Evolutionary conservation across 2,329 filamentous ascomycete genomes (phyloP).

Genomic region (Paecilomyces formosus): DNA sequence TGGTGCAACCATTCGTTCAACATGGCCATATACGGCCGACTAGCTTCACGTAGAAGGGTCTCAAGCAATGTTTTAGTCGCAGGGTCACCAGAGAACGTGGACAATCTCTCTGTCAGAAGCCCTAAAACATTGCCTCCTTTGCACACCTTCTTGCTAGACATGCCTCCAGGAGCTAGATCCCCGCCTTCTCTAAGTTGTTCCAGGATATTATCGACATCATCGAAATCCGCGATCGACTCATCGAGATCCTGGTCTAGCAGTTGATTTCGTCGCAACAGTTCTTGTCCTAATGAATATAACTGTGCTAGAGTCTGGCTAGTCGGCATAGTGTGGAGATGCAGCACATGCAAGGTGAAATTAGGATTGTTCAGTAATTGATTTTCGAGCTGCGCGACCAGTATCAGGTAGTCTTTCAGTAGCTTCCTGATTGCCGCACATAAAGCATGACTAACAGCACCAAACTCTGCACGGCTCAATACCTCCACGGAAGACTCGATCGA

Average conservation of each 20-base stretch:
- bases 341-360: constrained; percentile 82
- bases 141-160: constrained; percentile 83
- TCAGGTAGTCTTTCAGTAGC: constrained; percentile 84
- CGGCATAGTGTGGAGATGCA: constrained; percentile 84
- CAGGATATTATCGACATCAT: constrained; percentile 87
- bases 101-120: constrained; percentile 73
- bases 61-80: constrained; percentile 76
- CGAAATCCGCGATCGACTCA: constrained; percentile 64
- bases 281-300: constrained; percentile 77
- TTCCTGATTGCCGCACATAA: constrained; percentile 92
- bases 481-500: constrained; percentile 90
- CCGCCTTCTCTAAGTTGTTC: constrained; percentile 83
- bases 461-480: constrained; percentile 86
- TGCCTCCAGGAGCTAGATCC: constrained; percentile 68
- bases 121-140: constrained; percentile 95
- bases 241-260: constrained; percentile 68
- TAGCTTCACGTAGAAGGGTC: constrained; percentile 75
- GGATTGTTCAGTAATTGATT: constrained; percentile 85
- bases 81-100: constrained; percentile 89
- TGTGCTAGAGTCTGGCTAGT: constrained; percentile 89
- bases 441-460: constrained; percentile 90
- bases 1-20: constrained; percentile 98
- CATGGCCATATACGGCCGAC: constrained; percentile 94
- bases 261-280: constrained; percentile 80
- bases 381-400: constrained; percentile 88